Conservation (phyloP, 208 protist genomes). For the Leishmania amazonensis region DNA sequence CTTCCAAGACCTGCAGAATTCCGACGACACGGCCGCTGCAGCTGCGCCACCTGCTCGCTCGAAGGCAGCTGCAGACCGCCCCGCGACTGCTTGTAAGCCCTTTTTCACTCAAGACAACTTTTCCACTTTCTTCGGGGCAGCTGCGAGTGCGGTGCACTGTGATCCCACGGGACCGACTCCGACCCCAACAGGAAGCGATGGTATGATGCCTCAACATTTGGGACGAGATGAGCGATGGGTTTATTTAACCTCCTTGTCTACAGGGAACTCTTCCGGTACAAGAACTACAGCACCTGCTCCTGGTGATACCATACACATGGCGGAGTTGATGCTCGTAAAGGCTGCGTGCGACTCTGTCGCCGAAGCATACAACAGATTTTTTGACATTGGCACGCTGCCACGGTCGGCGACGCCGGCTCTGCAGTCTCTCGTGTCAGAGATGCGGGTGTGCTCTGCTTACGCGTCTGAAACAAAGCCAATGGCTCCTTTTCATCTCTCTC, state of each 20-base stretch:
- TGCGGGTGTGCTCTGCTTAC: conserved; percentile 4
- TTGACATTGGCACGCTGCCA: background rate
- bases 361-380: background rate
- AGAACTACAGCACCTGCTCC: background rate
- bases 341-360: conserved; percentile 1
- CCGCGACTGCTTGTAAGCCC: background rate
- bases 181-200: background rate
- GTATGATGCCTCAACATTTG: background rate
- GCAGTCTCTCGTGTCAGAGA: conserved; percentile 2
- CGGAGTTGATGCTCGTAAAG: conserved; percentile 7
- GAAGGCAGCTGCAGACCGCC: background rate
- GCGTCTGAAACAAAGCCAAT: background rate
- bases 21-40: background rate
- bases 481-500: background rate
- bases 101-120: conserved; percentile 29
- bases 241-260: conserved; percentile 9
- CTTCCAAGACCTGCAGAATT: too few species aligned
- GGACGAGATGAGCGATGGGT: conserved; percentile 19
- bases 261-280: background rate
- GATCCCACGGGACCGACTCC: background rate
- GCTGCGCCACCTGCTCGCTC: background rate
- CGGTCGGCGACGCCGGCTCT: background rate
- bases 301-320: conserved; percentile 3
- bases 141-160: too few species aligned
- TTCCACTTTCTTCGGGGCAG: background rate